A percentile compares a stretch with the other conserved stretches of the same genome.
Evolutionary conservation across 192 early-diverging fungal species (phyloP).

Genomic region (Coemansia sp.): DNA sequence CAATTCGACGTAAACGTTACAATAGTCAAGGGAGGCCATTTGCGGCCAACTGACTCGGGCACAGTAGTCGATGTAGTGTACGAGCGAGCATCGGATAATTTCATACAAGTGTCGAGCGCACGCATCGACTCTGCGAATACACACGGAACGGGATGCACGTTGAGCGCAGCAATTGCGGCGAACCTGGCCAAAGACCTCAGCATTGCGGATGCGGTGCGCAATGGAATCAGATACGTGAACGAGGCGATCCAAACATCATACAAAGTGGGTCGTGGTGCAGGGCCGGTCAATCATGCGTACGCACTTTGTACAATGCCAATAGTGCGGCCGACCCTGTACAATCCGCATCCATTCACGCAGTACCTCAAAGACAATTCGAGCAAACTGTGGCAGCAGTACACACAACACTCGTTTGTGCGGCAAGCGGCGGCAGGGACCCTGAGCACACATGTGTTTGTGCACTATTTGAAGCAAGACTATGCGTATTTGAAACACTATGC

Average conservation of each 20-base stretch:
- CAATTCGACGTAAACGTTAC: conserved; percentile 59
- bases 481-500: conserved; percentile 79
- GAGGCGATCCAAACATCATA: conserved; percentile 64
- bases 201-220: conserved; percentile 56
- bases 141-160: conserved; percentile 88
- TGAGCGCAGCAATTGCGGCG: conserved; percentile 78
- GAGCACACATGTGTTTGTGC: conserved; percentile 64
- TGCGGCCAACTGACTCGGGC: conserved; percentile 37
- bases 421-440: conserved; percentile 75
- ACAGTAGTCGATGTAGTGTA: conserved; percentile 67
- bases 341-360: conserved; percentile 50
- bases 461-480: conserved; percentile 86
- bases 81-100: conserved; percentile 30
- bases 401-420: conserved; percentile 72
- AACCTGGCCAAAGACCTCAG: conserved; percentile 60
- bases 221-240: conserved; percentile 63
- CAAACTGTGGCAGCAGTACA: conserved; percentile 63
- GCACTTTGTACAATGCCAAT: conserved; percentile 10
- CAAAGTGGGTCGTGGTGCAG: conserved; percentile 65
- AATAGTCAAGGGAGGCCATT: conserved; percentile 83
- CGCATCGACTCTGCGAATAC: conserved; percentile 70
- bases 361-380: conserved; percentile 41
- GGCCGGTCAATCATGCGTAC: conserved; percentile 71
- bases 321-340: conserved; percentile 44
- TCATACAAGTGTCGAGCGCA: conserved; percentile 56